Percentiles rank a stretch among this genome's conserved stretches.
These are phyloP conservation scores for Ascomycota sp. DNA, from an alignment of 2,329 filamentous ascomycete species.

Conservation along the genomic window DNA sequence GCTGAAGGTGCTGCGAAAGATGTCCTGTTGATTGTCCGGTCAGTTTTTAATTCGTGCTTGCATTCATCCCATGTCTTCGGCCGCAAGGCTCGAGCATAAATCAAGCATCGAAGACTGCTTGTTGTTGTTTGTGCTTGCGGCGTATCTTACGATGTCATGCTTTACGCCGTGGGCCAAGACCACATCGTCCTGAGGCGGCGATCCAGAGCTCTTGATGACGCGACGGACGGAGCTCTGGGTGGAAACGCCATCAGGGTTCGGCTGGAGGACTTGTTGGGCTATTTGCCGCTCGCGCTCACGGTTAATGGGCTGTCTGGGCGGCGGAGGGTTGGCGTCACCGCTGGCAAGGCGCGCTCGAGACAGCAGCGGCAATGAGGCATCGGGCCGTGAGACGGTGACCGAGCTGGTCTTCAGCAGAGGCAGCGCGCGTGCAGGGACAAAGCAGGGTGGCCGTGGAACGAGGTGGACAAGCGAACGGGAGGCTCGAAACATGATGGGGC, in stretches of 20 bases:
- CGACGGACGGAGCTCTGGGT: constrained; percentile 30
- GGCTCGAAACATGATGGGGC: constrained; percentile 10
- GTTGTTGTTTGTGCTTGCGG: too few species aligned
- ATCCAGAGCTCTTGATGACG: constrained; percentile 18
- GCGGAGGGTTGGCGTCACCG: constrained; percentile 6
- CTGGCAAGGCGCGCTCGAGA: constrained; percentile 5
- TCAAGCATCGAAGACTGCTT: too few species aligned
- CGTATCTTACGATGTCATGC: constrained; percentile 36
- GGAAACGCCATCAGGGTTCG: constrained; percentile 38
- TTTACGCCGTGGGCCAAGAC: constrained; percentile 15
- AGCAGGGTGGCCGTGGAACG: constrained; percentile 2
- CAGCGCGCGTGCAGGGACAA: not conserved
- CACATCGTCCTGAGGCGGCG: constrained; percentile 7
- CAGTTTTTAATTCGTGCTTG: not conserved
- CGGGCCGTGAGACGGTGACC: not conserved
- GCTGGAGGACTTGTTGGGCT: constrained; percentile 30
- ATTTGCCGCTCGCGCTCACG: constrained; percentile 31
- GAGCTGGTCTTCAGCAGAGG: not conserved
- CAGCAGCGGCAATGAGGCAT: not conserved
- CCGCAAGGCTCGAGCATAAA: too few species aligned
- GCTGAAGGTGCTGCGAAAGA: constrained; percentile 46
- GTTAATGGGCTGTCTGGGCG: constrained; percentile 19
- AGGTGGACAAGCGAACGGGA: constrained; percentile 7
- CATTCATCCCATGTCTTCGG: too few species aligned
- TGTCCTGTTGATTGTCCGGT: constrained; percentile 21